Evolutionary conservation across 257 asterid genomes (phyloP), one percentile per base, ranked within the genome.

Genomic region (Nicotiana otophora): DNA sequence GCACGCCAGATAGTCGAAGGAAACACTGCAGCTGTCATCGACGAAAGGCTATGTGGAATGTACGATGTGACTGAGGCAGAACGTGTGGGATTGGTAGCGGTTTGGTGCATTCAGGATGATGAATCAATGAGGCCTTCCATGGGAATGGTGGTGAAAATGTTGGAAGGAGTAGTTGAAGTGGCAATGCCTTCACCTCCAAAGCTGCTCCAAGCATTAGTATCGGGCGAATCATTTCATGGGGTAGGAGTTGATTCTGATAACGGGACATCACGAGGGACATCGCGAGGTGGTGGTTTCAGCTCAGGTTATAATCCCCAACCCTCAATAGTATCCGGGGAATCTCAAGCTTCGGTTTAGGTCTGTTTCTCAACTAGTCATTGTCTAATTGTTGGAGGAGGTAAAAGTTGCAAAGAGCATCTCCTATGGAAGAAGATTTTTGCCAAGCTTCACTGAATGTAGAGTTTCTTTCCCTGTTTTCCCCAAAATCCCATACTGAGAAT

Each of bases 81-180:
- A 19, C 91, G 93, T 0, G 70, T 90, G 17, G 97, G 93, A 19
- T 62, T 92, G 77, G 89, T 90, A 5, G 97, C 97, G 0, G 84
- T 94, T 67, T 94, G 98, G 97, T 93, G 98, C 68, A 92, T 94
- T 51, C 98, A 94, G 80, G 97, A 94, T 3, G 98, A 94, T 17
- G 97, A 91, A 60, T 85, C 90, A 9, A 78, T 63, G 31, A 88
- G 98, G 81, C 98, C 98, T 15, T 84, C 93, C 19, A 94, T 94
- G 97, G 95, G 97, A 84, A 84, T 86, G 91, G 98, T 94, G 84
- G 92, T 94, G 87, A 92, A 92, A 81, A 93, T 94, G 95, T 78
- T 94, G 90, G 98, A 94, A 86, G 98, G 98, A 4, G 92, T 94
- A 51, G 97, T 92, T 77, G 97, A 91, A 86, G 92, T 91, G 77